Conservation (phyloP, 1,139 yeast genomes). For the Pichia sp. region DNA sequence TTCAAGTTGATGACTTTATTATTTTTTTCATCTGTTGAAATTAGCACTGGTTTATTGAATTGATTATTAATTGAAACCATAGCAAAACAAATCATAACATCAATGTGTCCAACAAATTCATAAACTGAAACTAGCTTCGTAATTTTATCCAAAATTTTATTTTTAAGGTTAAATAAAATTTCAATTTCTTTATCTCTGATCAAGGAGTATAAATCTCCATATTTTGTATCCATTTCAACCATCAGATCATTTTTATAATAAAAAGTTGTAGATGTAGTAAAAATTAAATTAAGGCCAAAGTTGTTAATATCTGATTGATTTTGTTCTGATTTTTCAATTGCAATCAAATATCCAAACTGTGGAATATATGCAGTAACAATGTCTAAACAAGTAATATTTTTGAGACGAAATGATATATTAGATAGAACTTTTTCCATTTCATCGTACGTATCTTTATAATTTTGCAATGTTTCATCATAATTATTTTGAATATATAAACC, state of each 20-base stretch:
- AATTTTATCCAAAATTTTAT: conserved; percentile 20
- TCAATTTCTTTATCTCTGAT: conserved; percentile 40
- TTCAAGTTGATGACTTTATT: conserved; percentile 20
- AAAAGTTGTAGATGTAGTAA: conserved; percentile 33
- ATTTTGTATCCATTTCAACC: conserved; percentile 31
- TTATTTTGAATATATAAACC: conserved; percentile 30
- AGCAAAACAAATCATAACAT: conserved; percentile 36
- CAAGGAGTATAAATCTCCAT: conserved; percentile 38
- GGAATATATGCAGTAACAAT: conserved; percentile 36
- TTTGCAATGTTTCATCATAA: conserved; percentile 31
- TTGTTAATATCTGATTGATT: neutral
- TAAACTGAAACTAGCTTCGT: conserved; percentile 21
- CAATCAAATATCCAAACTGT: conserved; percentile 38
- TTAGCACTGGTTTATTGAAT: conserved; percentile 36
- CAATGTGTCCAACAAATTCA: conserved; percentile 32
- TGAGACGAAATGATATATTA: conserved; percentile 24
- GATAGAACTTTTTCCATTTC: conserved; percentile 33
- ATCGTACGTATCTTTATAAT: conserved; percentile 30
- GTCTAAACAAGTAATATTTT: conserved; percentile 8
- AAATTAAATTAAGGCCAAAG: conserved; percentile 33
- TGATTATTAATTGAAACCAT: conserved; percentile 29
- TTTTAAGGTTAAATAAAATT: conserved; percentile 35
- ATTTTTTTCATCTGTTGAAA: conserved; percentile 12
- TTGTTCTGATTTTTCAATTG: conserved; percentile 3
- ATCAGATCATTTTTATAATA: conserved; percentile 34